These are phyloP conservation scores for Aspergillus sp. DNA, from an alignment of 2,329 filamentous ascomycete species.

Conservation along the genomic window DNA sequence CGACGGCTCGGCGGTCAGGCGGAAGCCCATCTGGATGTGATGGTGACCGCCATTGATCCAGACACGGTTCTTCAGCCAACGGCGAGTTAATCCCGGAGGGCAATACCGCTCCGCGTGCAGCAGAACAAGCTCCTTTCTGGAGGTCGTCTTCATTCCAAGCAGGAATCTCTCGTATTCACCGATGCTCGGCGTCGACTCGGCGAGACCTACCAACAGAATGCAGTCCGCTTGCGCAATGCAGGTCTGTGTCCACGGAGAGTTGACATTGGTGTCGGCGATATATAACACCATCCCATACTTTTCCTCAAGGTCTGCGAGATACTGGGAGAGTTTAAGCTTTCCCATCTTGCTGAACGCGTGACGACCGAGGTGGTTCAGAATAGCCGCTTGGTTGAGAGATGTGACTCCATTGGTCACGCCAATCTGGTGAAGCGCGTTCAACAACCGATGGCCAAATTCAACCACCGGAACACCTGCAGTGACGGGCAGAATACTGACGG, in stretches of 20 bases:
- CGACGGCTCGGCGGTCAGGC: conserved; percentile 71
- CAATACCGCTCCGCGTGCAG: conserved; percentile 89
- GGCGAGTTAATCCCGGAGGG: conserved; percentile 75
- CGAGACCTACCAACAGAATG: conserved; percentile 86
- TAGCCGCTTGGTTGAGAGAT: conserved; percentile 87
- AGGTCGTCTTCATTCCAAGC: conserved; percentile 94
- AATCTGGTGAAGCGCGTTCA: conserved; percentile 85
- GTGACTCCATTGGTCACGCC: conserved; percentile 87
- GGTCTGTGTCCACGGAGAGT: conserved; percentile 96
- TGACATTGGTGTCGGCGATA: conserved; percentile 93
- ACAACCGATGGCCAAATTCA: conserved; percentile 86
- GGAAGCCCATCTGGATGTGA: conserved; percentile 93
- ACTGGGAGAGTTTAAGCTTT: conserved; percentile 91
- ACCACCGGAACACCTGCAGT: conserved; percentile 89
- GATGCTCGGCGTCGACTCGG: conserved; percentile 83
- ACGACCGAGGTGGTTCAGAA: conserved; percentile 89
- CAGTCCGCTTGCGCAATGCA: conserved; percentile 97
- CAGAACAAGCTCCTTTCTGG: conserved; percentile 86
- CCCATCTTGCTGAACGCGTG: conserved; percentile 98
- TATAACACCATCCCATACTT: conserved; percentile 96
- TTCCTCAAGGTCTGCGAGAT: conserved; percentile 93
- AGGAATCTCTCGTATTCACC: conserved; percentile 97
- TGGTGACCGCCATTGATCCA: conserved; percentile 99
- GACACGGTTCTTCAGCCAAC: conserved; percentile 87
- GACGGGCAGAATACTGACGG: conserved; percentile 87